Percentiles rank a stretch among this genome's conserved stretches.
Evolutionary conservation across 2,329 filamentous ascomycete genomes (phyloP).

Genomic region (Purpureocillium lavendulum): DNA sequence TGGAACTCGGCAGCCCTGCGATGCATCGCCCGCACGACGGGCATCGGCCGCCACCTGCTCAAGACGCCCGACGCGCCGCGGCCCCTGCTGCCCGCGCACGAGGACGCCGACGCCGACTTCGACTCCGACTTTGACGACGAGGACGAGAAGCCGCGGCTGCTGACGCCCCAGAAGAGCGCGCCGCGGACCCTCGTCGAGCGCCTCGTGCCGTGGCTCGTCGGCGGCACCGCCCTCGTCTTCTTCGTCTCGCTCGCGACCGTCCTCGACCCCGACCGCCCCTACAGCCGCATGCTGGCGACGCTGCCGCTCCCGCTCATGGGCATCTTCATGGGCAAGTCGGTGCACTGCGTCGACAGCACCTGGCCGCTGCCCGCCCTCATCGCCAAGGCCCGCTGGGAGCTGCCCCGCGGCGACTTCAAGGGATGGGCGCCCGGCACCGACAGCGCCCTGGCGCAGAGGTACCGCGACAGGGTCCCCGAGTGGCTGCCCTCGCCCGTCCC

Average conservation of each 20-base stretch:
- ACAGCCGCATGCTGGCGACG: constrained; percentile 21
- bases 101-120: no score
- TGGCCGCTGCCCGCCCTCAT: constrained; percentile 22
- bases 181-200: constrained; percentile 6
- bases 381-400: constrained; percentile 14
- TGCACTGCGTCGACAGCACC: constrained; percentile 16
- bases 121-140: no score
- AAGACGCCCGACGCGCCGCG: no score
- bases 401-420: constrained; percentile 19
- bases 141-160: no score
- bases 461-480: constrained; percentile 15
- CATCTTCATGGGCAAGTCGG: constrained; percentile 15
- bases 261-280: constrained; percentile 19
- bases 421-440: constrained; percentile 21
- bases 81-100: no score
- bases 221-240: constrained; percentile 9
- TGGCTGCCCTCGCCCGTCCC: constrained; percentile 20
- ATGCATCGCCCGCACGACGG: no score
- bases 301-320: constrained; percentile 21
- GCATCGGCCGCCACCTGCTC: no score
- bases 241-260: constrained; percentile 13
- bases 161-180: no score
- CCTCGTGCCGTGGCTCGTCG: constrained; percentile 8
- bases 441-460: constrained; percentile 14
- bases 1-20: no score